Percentiles rank a stretch among this genome's conserved stretches.
Evolutionary conservation across 495 filamentous ascomycete genomes (phyloP).

Genomic region (Xylaria curta): DNA sequence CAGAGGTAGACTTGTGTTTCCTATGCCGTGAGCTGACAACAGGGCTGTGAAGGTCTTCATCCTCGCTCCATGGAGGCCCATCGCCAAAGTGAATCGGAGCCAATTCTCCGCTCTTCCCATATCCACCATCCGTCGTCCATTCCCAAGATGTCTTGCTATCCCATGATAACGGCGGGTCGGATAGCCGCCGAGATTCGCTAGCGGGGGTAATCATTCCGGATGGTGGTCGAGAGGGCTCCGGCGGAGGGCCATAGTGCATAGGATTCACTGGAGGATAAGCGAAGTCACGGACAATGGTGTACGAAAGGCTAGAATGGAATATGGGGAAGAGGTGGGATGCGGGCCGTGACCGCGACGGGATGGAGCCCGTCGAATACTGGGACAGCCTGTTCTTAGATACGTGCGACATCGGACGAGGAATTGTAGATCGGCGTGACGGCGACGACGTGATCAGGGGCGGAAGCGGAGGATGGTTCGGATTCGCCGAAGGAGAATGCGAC

Average conservation of each 20-base stretch:
- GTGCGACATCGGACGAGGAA: conserved; percentile 71
- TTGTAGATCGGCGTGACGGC: conserved; percentile 57
- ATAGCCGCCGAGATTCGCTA: conserved; percentile 80
- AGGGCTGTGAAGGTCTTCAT: conserved; percentile 93
- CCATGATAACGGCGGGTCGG: conserved; percentile 76
- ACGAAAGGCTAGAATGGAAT: conserved; percentile 88
- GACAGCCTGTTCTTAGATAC: conserved; percentile 73
- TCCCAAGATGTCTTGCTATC: conserved; percentile 63
- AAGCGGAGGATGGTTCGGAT: conserved; percentile 63
- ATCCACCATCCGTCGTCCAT: conserved; percentile 51
- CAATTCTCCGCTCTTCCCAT: conserved; percentile 65
- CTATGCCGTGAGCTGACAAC: conserved; percentile 79
- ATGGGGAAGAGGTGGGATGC: conserved; percentile 77
- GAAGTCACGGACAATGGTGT: conserved; percentile 92
- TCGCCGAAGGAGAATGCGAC: conserved; percentile 57
- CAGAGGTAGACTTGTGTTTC: conserved; percentile 78
- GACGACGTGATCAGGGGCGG: conserved; percentile 69
- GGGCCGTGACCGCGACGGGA: conserved; percentile 77
- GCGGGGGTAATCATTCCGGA: conserved; percentile 84
- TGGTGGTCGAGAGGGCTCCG: conserved; percentile 67
- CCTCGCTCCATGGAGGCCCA: conserved; percentile 96
- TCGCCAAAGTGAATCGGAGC: conserved; percentile 87
- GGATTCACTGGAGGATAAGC: conserved; percentile 85
- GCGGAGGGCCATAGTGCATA: conserved; percentile 90
- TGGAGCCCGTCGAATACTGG: conserved; percentile 71